Percentiles rank a stretch among this genome's conserved stretches.
phyloP scores from a whole-genome alignment of 2,329 filamentous ascomycete species.

The Westerdykella ornata region DNA sequence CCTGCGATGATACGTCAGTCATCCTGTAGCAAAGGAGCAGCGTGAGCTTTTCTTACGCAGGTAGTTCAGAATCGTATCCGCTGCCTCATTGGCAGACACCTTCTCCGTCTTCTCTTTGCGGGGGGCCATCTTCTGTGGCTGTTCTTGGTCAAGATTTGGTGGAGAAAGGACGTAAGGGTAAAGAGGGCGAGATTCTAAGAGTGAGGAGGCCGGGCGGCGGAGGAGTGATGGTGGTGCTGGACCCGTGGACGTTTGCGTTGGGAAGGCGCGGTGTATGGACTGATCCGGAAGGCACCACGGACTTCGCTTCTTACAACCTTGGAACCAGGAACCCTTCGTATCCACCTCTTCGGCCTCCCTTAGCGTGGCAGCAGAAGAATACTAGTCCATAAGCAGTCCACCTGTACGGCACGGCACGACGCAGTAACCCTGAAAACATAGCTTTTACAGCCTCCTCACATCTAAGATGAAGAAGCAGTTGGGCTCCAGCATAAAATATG shows the following conservation, averaged over 20 bases:
- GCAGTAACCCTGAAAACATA: no score
- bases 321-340: no score
- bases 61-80: conserved; percentile 45
- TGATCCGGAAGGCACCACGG: conserved; percentile 1
- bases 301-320: neutral
- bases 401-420: no score
- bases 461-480: no score
- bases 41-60: conserved; percentile 45
- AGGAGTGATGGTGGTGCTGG: neutral
- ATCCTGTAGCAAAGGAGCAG: no score
- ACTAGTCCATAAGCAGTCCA: no score
- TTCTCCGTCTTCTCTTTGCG: conserved; percentile 36
- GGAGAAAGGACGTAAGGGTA: neutral
- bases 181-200: neutral
- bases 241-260: neutral
- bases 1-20: conserved; percentile 27
- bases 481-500: no score
- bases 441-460: no score
- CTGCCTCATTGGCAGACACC: conserved; percentile 31
- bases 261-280: neutral
- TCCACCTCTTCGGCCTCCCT: no score
- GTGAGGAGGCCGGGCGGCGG: neutral
- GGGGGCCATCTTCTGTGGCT: conserved; percentile 25
- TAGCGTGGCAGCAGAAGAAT: no score
- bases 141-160: neutral